Conservation (phyloP, 1,284 basidiomycete genomes). For the Microbotryomycetes sp. region DNA sequence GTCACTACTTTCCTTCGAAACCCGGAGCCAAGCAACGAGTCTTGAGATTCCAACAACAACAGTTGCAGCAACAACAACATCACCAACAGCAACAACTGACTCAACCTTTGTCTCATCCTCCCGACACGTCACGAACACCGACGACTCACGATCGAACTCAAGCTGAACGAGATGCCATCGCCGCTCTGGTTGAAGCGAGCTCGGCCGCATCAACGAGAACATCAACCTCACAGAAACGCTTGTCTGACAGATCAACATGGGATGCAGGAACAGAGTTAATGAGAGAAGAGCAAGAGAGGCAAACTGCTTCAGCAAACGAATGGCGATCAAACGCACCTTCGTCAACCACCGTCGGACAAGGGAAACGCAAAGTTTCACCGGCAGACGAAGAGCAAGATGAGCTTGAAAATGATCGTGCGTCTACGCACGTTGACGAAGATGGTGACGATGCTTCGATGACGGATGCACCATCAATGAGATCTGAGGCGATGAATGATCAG, state of each 20-base stretch:
- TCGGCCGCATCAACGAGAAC: slow-evolving; percentile 5
- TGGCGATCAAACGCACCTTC: slow-evolving; percentile 13
- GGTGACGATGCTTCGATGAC: slow-evolving; percentile 7
- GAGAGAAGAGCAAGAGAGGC: slow-evolving; percentile 11
- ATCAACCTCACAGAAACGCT: background rate
- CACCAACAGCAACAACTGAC: background rate
- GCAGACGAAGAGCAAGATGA: background rate
- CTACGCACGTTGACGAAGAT: background rate
- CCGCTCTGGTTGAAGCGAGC: slow-evolving; percentile 1
- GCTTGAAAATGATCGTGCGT: background rate
- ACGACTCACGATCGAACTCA: background rate
- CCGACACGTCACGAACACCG: too few species aligned
- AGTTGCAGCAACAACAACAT: background rate
- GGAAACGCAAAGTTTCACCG: background rate
- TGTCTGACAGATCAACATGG: background rate
- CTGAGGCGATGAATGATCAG: slow-evolving; percentile 13
- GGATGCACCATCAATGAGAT: slow-evolving; percentile 3
- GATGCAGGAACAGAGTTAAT: slow-evolving; percentile 20
- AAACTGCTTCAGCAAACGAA: slow-evolving; percentile 7
- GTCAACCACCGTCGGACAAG: background rate
- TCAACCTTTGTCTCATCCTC: background rate
- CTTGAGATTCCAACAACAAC: slow-evolving; percentile 4
- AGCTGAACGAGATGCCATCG: background rate
- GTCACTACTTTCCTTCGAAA: slow-evolving; percentile 28
- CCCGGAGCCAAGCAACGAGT: slow-evolving; percentile 9